Evolutionary conservation across 1,284 basidiomycete species (phyloP).

Genomic region (Heterobasidion occidentale): DNA sequence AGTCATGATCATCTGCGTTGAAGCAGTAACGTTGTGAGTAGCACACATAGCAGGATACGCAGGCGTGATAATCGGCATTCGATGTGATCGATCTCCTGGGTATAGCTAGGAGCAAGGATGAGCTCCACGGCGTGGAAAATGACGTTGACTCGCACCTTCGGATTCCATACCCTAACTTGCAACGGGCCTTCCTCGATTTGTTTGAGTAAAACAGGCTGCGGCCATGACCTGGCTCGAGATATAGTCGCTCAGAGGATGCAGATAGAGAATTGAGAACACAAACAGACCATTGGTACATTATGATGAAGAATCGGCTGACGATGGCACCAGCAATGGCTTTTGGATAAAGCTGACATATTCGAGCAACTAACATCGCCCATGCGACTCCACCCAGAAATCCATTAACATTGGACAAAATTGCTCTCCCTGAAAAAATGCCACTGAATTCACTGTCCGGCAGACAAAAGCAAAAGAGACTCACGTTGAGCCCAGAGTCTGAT

Average conservation of each 20-base stretch:
- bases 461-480: slow-evolving; percentile 32
- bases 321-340: slow-evolving; percentile 92
- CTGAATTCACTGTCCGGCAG: slow-evolving; percentile 5
- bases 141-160: slow-evolving; percentile 52
- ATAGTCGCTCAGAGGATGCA: slow-evolving; percentile 2
- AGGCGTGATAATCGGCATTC: slow-evolving; percentile 99
- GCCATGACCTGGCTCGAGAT: slow-evolving; percentile 73
- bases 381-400: slow-evolving; percentile 98
- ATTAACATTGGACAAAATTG: slow-evolving; percentile 97
- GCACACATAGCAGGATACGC: slow-evolving; percentile 99
- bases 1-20: slow-evolving; percentile 95
- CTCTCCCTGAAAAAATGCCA: slow-evolving; percentile 55
- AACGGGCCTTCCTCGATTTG: slow-evolving; percentile 94
- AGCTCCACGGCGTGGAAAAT: background rate
- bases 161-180: slow-evolving; percentile 97
- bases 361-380: slow-evolving; percentile 97
- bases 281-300: slow-evolving; percentile 90
- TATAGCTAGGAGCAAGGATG: slow-evolving; percentile 71
- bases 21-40: slow-evolving; percentile 95
- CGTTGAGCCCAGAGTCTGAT: slow-evolving; percentile 98
- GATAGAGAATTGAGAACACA: background rate
- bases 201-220: slow-evolving; percentile 93
- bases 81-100: slow-evolving; percentile 86
- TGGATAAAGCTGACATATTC: slow-evolving; percentile 98
- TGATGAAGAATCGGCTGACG: slow-evolving; percentile 94